Evolutionary conservation across 2,329 filamentous ascomycete species (phyloP).

Genomic region (Epichloe hybrida): DNA sequence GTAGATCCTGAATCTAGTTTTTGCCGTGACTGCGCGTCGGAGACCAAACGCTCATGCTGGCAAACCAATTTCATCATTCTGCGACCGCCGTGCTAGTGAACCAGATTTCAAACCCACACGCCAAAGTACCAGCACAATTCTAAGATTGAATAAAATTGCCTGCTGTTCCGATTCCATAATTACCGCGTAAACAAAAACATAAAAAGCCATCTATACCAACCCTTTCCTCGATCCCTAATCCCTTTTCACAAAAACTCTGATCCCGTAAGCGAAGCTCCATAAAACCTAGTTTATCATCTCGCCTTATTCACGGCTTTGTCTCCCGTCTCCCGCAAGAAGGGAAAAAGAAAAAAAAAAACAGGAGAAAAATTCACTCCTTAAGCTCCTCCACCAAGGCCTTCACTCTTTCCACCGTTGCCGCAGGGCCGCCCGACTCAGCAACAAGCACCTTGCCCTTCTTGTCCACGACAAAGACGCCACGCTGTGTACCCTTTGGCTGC

Average conservation of each 20-base stretch:
- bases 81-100: too few relatives aligned
- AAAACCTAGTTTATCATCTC: too few relatives aligned
- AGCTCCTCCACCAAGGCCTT: slow-evolving; percentile 50
- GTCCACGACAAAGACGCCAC: slow-evolving; percentile 79
- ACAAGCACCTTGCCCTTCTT: slow-evolving; percentile 71
- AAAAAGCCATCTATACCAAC: neutral
- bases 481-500: slow-evolving; percentile 60
- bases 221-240: neutral
- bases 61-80: too few relatives aligned
- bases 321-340: neutral
- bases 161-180: neutral
- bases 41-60: too few relatives aligned
- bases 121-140: too few relatives aligned
- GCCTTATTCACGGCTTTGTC: too few relatives aligned
- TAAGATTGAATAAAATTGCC: neutral
- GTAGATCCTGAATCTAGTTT: too few relatives aligned
- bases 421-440: slow-evolving; percentile 61
- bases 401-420: slow-evolving; percentile 63
- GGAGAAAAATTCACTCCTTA: slow-evolving; percentile 9
- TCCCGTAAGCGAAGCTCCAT: too few relatives aligned
- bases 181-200: neutral
- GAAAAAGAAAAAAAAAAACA: neutral
- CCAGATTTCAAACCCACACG: neutral
- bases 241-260: neutral
- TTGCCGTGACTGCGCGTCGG: too few relatives aligned